Conservation (phyloP, 257 asterid genomes). For the Solanum raphanifolium region DNA sequence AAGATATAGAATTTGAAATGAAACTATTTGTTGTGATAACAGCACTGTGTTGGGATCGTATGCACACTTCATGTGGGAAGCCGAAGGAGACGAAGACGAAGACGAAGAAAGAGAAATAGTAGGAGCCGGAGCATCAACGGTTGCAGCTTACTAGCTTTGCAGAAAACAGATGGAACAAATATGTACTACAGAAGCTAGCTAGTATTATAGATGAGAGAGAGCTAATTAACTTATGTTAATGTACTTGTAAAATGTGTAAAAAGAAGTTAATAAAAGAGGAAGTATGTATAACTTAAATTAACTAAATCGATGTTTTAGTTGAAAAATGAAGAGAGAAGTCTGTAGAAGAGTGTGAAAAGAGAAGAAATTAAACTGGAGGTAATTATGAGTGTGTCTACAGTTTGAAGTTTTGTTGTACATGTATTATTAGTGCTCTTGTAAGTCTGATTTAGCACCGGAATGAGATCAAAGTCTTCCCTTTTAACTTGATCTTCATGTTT, state of each 20-base stretch:
- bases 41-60: conserved; percentile 64
- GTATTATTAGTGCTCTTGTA: neutral
- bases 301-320: neutral
- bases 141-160: conserved; percentile 7
- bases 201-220: neutral
- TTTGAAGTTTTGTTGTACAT: neutral
- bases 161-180: neutral
- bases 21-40: neutral
- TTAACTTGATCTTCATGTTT: no score
- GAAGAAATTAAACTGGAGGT: no score
- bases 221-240: neutral
- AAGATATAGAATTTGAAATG: neutral
- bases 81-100: conserved; percentile 21
- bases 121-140: neutral
- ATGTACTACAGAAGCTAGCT: neutral
- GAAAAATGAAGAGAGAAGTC: neutral
- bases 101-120: neutral
- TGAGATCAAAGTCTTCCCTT: neutral
- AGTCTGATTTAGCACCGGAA: neutral
- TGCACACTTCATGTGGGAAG: conserved; percentile 70
- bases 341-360: neutral
- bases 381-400: no score
- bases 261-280: neutral
- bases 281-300: neutral
- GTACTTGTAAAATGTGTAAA: neutral